Conservation (phyloP, 768 basidiomycete species). For the Botryobasidium botryosum region DNA sequence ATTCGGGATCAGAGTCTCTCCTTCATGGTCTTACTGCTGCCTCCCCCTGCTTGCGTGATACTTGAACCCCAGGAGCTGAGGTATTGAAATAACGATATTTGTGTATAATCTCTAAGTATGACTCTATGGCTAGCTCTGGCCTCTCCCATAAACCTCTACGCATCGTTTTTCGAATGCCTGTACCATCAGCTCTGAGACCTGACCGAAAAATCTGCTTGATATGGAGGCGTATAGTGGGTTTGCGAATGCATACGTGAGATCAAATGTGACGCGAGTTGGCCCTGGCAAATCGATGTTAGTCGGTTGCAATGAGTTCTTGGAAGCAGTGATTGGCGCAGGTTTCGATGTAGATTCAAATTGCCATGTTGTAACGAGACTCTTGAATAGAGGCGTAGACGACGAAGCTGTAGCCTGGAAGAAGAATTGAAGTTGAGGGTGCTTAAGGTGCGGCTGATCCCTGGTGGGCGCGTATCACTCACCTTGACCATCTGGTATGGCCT, state of each 20-base stretch:
- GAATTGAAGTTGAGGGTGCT: too few relatives aligned
- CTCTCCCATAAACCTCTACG: slow-evolving; percentile 43
- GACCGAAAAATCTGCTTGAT: slow-evolving; percentile 68
- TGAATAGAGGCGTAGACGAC: slow-evolving; percentile 61
- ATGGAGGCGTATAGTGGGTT: slow-evolving; percentile 72
- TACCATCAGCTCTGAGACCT: slow-evolving; percentile 79
- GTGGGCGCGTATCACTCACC: slow-evolving; percentile 32
- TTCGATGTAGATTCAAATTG: slow-evolving; percentile 42
- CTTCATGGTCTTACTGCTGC: background rate
- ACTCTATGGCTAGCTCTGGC: too few relatives aligned
- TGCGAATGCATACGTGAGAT: slow-evolving; percentile 72
- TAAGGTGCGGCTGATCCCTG: too few relatives aligned
- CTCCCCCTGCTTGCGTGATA: background rate
- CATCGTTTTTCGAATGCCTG: slow-evolving; percentile 84
- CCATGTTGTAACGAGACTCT: slow-evolving; percentile 55
- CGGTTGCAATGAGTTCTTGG: slow-evolving; percentile 1
- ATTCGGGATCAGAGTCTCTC: background rate
- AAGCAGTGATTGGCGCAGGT: slow-evolving; percentile 25
- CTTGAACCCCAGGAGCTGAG: slow-evolving; percentile 5
- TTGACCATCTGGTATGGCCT: slow-evolving; percentile 61
- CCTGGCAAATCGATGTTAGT: slow-evolving; percentile 17
- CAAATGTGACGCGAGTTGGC: slow-evolving; percentile 70
- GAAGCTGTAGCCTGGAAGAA: slow-evolving; percentile 53
- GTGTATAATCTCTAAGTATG: too few relatives aligned
- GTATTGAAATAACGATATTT: background rate